These are phyloP conservation scores for Beverwykella pulmonaria DNA, from an alignment of 495 filamentous ascomycete genomes.

Conservation along the genomic window DNA sequence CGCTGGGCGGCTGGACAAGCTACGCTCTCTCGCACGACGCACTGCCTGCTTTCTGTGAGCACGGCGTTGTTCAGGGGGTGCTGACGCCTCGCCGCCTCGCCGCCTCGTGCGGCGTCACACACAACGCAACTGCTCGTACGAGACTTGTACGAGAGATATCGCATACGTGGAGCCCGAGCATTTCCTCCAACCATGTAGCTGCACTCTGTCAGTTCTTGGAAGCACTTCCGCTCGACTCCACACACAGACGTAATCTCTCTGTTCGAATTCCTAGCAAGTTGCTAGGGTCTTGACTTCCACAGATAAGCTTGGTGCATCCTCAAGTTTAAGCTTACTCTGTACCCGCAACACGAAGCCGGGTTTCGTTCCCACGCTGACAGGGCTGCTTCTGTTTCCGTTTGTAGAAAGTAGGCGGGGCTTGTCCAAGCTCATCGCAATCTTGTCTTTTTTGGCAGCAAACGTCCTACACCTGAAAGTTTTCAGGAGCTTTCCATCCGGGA, in stretches of 20 bases:
- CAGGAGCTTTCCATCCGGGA: background rate
- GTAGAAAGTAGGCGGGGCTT: background rate
- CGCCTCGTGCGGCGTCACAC: background rate
- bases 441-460: too few relatives aligned
- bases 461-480: background rate
- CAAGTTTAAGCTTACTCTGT: slow-evolving; percentile 37
- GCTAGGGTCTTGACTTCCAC: slow-evolving; percentile 12
- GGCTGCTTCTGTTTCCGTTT: background rate
- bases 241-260: slow-evolving; percentile 20
- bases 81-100: slow-evolving; percentile 3
- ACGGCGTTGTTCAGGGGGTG: background rate
- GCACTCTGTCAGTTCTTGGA: slow-evolving; percentile 1
- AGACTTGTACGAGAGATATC: background rate
- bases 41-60: slow-evolving; percentile 4
- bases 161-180: background rate
- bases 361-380: slow-evolving; percentile 23
- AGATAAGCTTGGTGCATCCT: slow-evolving; percentile 24
- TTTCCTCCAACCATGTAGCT: background rate
- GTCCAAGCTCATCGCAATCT: background rate
- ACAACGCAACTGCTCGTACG: slow-evolving; percentile 5
- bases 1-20: background rate
- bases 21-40: background rate
- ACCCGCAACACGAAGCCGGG: slow-evolving; percentile 16
- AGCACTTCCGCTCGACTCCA: slow-evolving; percentile 33
- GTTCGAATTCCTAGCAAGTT: background rate